A percentile compares a stretch with the other conserved stretches of the same genome.
Conservation (phyloP, 192 early-diverging fungal genomes). For the Mycoemilia scoparia region DNA sequence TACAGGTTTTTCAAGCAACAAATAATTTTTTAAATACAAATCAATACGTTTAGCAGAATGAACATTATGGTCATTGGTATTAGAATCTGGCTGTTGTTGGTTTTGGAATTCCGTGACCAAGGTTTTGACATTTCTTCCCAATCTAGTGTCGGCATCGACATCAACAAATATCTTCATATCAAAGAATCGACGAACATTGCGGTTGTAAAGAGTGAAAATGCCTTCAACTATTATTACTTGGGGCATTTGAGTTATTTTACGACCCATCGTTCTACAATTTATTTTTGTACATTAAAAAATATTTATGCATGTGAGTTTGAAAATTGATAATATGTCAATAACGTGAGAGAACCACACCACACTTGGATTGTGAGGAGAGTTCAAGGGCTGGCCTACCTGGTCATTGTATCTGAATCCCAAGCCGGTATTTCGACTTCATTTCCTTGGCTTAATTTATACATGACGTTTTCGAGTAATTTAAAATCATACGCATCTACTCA, state of each 20-base stretch:
- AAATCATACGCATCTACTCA: conserved; percentile 68
- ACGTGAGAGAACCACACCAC: conserved; percentile 3
- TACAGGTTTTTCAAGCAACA: conserved; percentile 61
- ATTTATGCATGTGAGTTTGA: conserved; percentile 33
- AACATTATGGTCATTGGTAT: conserved; percentile 8
- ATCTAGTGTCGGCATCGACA: conserved; percentile 62
- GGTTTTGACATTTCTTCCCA: conserved; percentile 25
- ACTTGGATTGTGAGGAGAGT: neutral
- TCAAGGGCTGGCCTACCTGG: conserved; percentile 8
- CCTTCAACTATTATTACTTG: conserved; percentile 64
- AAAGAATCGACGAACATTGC: conserved; percentile 41
- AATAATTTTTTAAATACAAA: conserved; percentile 43
- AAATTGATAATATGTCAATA: conserved; percentile 39
- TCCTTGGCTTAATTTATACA: conserved; percentile 32
- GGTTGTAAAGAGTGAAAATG: conserved; percentile 55
- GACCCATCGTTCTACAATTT: neutral
- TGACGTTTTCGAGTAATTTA: conserved; percentile 33
- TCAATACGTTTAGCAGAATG: conserved; percentile 20
- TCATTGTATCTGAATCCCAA: conserved; percentile 38
- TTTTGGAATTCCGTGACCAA: conserved; percentile 12
- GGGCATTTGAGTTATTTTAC: conserved; percentile 20
- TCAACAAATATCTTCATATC: conserved; percentile 74
- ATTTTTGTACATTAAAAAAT: conserved; percentile 4
- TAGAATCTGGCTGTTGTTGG: too few species aligned
- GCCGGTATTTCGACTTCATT: conserved; percentile 33